Conservation (phyloP, 495 filamentous ascomycete genomes). For the Hyaloscypha variabilis region DNA sequence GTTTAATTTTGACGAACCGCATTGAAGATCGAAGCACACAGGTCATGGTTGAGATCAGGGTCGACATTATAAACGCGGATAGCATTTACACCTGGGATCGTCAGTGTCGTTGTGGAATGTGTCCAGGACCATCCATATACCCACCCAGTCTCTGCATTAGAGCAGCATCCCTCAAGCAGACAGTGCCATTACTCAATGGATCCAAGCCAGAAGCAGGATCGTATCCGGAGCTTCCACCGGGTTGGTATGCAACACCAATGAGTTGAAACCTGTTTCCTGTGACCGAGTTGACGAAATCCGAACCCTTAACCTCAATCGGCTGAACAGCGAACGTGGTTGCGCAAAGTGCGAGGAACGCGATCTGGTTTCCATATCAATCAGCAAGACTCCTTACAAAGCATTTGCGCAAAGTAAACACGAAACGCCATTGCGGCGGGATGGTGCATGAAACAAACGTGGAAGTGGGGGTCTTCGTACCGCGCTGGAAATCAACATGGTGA, state of each 20-base stretch:
- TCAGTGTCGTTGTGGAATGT: neutral
- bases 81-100: conserved; percentile 67
- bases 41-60: conserved; percentile 81
- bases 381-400: neutral
- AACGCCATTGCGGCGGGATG: neutral
- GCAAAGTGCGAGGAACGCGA: conserved; percentile 33
- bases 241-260: conserved; percentile 93
- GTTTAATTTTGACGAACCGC: conserved; percentile 41
- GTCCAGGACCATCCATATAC: neutral
- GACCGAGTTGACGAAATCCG: conserved; percentile 80
- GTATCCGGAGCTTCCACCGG: conserved; percentile 84
- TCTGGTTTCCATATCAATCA: neutral
- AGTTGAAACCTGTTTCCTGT: conserved; percentile 84
- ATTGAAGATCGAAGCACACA: conserved; percentile 92
- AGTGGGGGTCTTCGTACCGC: neutral
- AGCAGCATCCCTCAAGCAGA: conserved; percentile 88
- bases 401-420: neutral
- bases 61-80: conserved; percentile 94
- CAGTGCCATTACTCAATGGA: conserved; percentile 71
- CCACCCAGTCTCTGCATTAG: conserved; percentile 83
- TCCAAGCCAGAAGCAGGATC: conserved; percentile 61
- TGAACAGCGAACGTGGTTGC: conserved; percentile 65
- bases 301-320: conserved; percentile 71
- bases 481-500: neutral
- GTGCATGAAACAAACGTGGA: neutral